phyloP scores from a whole-genome alignment of 331 rosid genomes.

The Phaseolus coccineus region DNA sequence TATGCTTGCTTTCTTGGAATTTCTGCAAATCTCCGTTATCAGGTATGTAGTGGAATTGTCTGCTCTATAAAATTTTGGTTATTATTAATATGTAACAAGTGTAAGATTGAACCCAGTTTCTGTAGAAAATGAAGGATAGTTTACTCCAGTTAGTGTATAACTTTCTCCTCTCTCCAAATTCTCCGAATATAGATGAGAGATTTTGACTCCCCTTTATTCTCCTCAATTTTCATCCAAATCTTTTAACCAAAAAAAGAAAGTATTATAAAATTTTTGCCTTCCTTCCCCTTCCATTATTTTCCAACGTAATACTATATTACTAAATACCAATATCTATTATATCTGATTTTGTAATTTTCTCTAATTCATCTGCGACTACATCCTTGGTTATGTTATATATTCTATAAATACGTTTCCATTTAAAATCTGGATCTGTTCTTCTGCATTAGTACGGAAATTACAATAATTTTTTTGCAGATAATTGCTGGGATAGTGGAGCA shows the following conservation, averaged over 20 bases:
- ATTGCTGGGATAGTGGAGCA: conserved; percentile 97
- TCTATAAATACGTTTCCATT: conserved; percentile 16
- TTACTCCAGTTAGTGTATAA: neutral
- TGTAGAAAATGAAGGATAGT: conserved; percentile 34
- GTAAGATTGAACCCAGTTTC: conserved; percentile 35
- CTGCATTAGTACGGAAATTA: conserved; percentile 32
- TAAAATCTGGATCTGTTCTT: conserved; percentile 34
- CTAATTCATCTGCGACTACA: conserved; percentile 23
- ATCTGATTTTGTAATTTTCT: conserved; percentile 22
- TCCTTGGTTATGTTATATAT: conserved; percentile 1
- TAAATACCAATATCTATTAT: neutral
- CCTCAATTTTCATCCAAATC: neutral
- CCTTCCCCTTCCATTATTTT: neutral
- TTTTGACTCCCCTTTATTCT: neutral
- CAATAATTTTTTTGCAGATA: conserved; percentile 58
- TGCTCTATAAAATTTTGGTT: conserved; percentile 25
- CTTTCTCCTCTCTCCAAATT: neutral
- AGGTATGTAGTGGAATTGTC: conserved; percentile 60
- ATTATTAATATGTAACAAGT: conserved; percentile 1
- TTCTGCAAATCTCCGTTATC: conserved; percentile 95
- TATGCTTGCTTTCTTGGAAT: conserved; percentile 78
- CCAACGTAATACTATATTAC: neutral
- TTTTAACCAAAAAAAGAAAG: neutral
- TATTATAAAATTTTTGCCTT: neutral
- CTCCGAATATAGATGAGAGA: neutral